Percentiles rank a stretch among this genome's conserved stretches.
Conservation (phyloP, 352 stramenopile genomes). For the Globisporangium ultimum region DNA sequence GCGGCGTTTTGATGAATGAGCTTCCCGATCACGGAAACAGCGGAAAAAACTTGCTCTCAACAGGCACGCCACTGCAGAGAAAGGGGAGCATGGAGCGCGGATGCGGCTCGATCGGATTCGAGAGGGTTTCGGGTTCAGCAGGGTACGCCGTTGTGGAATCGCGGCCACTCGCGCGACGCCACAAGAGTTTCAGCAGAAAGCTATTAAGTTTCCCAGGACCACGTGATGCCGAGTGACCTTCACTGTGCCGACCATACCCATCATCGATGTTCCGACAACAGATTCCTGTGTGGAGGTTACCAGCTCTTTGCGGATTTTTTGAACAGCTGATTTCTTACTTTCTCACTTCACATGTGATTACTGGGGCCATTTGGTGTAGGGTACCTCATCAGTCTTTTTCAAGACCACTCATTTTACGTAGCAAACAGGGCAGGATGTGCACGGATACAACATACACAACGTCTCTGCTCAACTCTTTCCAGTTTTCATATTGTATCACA, state of each 20-base stretch:
- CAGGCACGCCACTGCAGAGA: no score
- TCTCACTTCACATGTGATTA: no score
- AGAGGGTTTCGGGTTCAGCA: background rate
- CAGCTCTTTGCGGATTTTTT: slow-evolving; percentile 11
- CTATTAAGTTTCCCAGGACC: slow-evolving; percentile 13
- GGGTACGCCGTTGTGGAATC: background rate
- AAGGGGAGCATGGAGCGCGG: no score
- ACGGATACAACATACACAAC: background rate
- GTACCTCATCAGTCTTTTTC: slow-evolving; percentile 14
- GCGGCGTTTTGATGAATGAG: slow-evolving; percentile 72
- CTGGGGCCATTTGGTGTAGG: no score
- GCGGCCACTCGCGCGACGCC: background rate
- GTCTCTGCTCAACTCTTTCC: background rate
- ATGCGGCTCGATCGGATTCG: background rate
- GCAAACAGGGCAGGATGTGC: no score
- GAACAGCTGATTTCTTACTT: background rate
- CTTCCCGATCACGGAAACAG: background rate
- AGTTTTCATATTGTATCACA: background rate
- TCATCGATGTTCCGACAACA: slow-evolving; percentile 17
- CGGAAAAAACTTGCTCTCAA: slow-evolving; percentile 2
- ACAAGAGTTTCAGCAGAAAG: slow-evolving; percentile 17
- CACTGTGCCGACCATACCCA: slow-evolving; percentile 19
- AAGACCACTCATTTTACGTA: slow-evolving; percentile 6
- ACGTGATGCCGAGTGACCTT: slow-evolving; percentile 14
- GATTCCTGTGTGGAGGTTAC: slow-evolving; percentile 6